Evolutionary conservation across 1,284 basidiomycete species (phyloP).

Genomic region (Trametes hirsuta): DNA sequence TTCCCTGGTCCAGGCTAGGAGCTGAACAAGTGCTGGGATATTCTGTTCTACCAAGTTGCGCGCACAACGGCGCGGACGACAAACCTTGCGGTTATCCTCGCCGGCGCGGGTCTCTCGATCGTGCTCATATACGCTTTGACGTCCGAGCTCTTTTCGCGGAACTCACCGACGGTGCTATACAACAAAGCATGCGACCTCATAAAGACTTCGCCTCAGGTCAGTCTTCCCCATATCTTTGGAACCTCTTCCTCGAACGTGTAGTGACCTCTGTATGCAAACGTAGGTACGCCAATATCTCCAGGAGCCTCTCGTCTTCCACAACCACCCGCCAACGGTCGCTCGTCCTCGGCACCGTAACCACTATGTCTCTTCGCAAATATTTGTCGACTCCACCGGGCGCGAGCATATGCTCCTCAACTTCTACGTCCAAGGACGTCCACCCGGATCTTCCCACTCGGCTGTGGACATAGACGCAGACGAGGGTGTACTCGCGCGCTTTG

Average conservation of each 20-base stretch:
- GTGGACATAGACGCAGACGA: conserved; percentile 10
- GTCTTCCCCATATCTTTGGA: conserved; percentile 18
- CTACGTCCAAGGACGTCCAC: conserved; percentile 64
- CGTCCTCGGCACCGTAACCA: conserved; percentile 80
- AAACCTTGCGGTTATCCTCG: conserved; percentile 81
- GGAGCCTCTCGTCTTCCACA: conserved; percentile 71
- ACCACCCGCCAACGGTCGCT: conserved; percentile 69
- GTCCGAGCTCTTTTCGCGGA: conserved; percentile 89
- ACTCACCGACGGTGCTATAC: conserved; percentile 91
- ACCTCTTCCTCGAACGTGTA: background rate
- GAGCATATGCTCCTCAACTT: conserved; percentile 85
- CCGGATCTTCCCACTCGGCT: conserved; percentile 32
- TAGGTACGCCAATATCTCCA: conserved; percentile 71
- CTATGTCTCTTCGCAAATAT: conserved; percentile 75
- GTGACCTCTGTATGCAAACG: background rate
- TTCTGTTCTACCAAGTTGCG: conserved; percentile 51
- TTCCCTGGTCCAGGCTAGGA: background rate
- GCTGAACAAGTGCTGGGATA: background rate
- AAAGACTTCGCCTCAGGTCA: conserved; percentile 70
- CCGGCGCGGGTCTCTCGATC: conserved; percentile 82
- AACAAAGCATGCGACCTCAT: conserved; percentile 86
- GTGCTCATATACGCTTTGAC: conserved; percentile 85
- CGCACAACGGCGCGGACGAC: conserved; percentile 81
- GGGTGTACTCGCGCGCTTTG: background rate
- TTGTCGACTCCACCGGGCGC: conserved; percentile 66